Percentiles rank a stretch among this genome's conserved stretches.
Conservation (phyloP, 176 grass and related monocot species). For the Urochloa ruziziensis region DNA sequence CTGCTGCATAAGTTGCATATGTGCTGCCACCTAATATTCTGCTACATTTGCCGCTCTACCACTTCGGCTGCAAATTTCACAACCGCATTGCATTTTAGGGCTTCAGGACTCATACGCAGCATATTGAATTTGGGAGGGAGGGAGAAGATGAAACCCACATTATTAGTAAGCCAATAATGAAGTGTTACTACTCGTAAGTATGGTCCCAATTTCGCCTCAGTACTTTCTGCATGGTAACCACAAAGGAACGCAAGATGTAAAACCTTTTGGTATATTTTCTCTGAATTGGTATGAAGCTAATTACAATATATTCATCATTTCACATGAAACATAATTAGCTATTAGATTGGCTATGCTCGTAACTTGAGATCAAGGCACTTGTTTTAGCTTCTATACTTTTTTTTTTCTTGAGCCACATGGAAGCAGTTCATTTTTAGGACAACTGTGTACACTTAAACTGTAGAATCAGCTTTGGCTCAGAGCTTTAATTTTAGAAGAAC, state of each 20-base stretch:
- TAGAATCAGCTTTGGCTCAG: neutral
- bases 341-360: no score
- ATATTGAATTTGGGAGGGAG: neutral
- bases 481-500: neutral
- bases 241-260: neutral
- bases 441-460: neutral
- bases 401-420: neutral
- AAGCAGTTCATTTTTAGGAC: neutral
- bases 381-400: neutral
- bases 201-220: neutral
- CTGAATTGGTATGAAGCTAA: neutral
- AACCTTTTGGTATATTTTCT: neutral
- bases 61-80: no score
- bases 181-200: no score
- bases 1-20: no score
- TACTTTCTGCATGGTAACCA: neutral
- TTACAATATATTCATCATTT: neutral
- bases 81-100: neutral
- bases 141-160: neutral
- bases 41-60: no score
- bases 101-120: neutral
- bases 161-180: no score
- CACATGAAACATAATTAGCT: neutral
- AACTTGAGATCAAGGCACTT: neutral
- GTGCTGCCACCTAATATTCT: no score